phyloP scores from a whole-genome alignment of 164 flowering plant species.

The Magnolia kwangsiensis region DNA sequence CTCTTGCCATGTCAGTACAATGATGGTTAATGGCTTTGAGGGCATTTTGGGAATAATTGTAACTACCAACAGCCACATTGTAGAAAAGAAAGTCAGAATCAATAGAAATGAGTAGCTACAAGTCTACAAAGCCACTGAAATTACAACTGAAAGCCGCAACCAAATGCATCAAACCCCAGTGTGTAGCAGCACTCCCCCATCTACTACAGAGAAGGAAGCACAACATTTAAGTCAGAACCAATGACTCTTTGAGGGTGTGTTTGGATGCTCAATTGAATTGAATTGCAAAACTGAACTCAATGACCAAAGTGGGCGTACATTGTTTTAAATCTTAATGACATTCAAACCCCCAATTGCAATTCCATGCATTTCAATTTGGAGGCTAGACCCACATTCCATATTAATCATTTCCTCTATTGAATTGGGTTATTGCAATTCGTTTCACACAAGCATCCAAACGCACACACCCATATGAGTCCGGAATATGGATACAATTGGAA shows the following conservation, averaged over 20 bases:
- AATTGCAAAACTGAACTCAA: not conserved
- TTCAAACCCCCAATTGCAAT: not conserved
- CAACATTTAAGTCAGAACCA: not conserved
- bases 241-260: not conserved
- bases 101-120: not conserved
- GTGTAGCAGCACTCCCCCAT: not conserved
- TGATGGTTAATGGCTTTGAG: too few relatives aligned
- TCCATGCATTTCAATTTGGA: not conserved
- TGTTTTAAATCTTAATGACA: not conserved
- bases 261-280: not conserved
- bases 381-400: not conserved
- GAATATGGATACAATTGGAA: constrained; percentile 20
- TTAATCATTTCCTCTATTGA: not conserved
- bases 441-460: not conserved
- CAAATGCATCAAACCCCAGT: constrained; percentile 13
- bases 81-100: not conserved
- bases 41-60: too few relatives aligned
- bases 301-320: not conserved
- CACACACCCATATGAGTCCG: constrained; percentile 6
- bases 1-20: too few relatives aligned
- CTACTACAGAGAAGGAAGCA: not conserved
- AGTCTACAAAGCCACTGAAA: not conserved
- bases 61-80: too few relatives aligned
- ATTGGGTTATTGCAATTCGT: not conserved
- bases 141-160: not conserved